A percentile compares a stretch with the other conserved stretches of the same genome.
phyloP scores from a whole-genome alignment of 2,329 filamentous ascomycete species.

The Penicillium sp. region DNA sequence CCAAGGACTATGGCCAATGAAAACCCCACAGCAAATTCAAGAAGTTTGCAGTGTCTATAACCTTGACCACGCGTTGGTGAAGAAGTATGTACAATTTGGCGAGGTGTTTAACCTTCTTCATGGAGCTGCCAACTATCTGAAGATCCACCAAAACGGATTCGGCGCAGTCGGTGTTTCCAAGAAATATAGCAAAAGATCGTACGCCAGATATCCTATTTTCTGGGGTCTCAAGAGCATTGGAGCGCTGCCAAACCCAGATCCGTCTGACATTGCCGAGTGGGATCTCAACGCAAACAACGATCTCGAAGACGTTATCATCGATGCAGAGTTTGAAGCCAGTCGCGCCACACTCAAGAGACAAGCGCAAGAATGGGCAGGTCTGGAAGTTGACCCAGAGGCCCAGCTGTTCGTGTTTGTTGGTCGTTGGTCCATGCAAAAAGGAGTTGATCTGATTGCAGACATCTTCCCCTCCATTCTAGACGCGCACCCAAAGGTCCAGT shows the following conservation, averaged over 20 bases:
- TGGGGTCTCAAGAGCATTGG: slow-evolving; percentile 66
- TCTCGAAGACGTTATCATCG: slow-evolving; percentile 51
- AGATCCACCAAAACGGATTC: slow-evolving; percentile 67
- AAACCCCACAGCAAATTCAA: slow-evolving; percentile 59
- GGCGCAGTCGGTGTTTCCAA: slow-evolving; percentile 68
- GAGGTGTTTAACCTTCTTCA: slow-evolving; percentile 70
- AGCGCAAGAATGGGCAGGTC: slow-evolving; percentile 69
- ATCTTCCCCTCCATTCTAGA: slow-evolving; percentile 66
- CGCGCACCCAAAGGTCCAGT: slow-evolving; percentile 60
- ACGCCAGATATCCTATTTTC: slow-evolving; percentile 69
- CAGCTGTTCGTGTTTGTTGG: slow-evolving; percentile 70
- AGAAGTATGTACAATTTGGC: slow-evolving; percentile 66
- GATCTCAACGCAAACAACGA: slow-evolving; percentile 54
- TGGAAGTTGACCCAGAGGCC: slow-evolving; percentile 63
- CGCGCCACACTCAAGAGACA: slow-evolving; percentile 60
- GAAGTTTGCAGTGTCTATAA: slow-evolving; percentile 69
- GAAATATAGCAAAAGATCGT: slow-evolving; percentile 68
- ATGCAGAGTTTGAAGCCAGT: slow-evolving; percentile 57
- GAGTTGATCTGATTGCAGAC: slow-evolving; percentile 68
- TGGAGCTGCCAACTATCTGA: slow-evolving; percentile 65
- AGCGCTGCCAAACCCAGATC: slow-evolving; percentile 66
- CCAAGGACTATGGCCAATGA: slow-evolving; percentile 69
- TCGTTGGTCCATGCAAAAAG: slow-evolving; percentile 70
- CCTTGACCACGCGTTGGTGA: slow-evolving; percentile 45
- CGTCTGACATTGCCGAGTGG: slow-evolving; percentile 64